Evolutionary conservation across 2,329 filamentous ascomycete species (phyloP).

Genomic region (Neopestalotiopsis clavispora): DNA sequence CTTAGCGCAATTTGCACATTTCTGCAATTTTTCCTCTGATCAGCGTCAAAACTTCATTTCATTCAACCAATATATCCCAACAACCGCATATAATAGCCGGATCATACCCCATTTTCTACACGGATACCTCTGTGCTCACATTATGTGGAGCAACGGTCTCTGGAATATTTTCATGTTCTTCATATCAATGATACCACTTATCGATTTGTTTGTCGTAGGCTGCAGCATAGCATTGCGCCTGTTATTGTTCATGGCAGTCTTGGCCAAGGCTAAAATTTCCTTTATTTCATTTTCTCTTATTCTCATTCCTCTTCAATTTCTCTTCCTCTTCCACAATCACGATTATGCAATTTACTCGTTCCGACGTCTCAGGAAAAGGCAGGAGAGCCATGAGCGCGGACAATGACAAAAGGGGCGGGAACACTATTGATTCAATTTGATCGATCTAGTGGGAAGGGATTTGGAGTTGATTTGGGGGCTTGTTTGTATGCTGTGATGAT

Average conservation of each 20-base stretch:
- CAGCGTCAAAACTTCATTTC: background rate
- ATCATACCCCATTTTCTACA: conserved; percentile 6
- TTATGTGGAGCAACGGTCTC: background rate
- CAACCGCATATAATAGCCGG: background rate
- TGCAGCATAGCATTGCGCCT: conserved; percentile 11
- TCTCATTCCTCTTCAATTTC: background rate
- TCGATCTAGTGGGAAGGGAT: background rate
- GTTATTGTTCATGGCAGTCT: background rate
- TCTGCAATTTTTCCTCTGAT: background rate
- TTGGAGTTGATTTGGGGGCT: background rate
- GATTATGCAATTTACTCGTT: background rate
- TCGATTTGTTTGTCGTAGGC: conserved; percentile 12
- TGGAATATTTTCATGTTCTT: background rate
- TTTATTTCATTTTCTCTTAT: background rate
- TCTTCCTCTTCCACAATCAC: background rate
- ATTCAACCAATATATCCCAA: background rate
- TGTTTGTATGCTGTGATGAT: background rate
- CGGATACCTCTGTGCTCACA: background rate
- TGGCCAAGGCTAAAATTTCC: background rate
- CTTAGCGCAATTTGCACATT: background rate
- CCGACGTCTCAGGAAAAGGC: background rate
- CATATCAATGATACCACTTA: conserved; percentile 19
- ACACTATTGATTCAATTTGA: background rate
- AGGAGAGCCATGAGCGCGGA: background rate
- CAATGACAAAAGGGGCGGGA: background rate